These are phyloP conservation scores for Fusarium liriodendri DNA, from an alignment of 2,329 filamentous ascomycete genomes.

Conservation along the genomic window DNA sequence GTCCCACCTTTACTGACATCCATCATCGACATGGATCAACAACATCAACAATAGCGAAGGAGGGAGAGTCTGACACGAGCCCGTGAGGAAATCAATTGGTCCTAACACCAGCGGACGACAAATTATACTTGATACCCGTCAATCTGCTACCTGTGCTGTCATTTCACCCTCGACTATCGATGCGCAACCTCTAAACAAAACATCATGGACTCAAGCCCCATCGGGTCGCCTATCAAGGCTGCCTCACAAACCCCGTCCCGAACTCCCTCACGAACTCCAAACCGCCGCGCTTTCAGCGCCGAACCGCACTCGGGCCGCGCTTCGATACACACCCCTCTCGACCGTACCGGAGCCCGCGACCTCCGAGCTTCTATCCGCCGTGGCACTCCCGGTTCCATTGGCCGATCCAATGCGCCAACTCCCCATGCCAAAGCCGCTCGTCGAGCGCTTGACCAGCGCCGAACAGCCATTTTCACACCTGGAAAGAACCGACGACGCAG, in stretches of 20 bases:
- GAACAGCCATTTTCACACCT: constrained; percentile 70
- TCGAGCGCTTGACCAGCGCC: constrained; percentile 67
- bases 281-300: constrained; percentile 42
- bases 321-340: constrained; percentile 57
- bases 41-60: constrained; percentile 20
- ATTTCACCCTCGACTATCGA: not conserved
- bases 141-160: not conserved
- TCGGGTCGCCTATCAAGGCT: constrained; percentile 23
- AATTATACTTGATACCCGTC: not conserved
- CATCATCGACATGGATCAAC: constrained; percentile 34
- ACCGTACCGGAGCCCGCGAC: constrained; percentile 50
- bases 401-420: constrained; percentile 60
- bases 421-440: constrained; percentile 72
- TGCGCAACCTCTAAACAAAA: constrained; percentile 23
- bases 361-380: constrained; percentile 53
- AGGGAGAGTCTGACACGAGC: not conserved
- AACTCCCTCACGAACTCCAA: constrained; percentile 44
- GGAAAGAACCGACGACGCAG: constrained; percentile 69
- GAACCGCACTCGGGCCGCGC: constrained; percentile 55
- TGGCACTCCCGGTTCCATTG: constrained; percentile 59
- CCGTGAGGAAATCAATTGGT: not conserved
- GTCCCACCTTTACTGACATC: constrained; percentile 24
- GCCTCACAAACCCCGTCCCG: constrained; percentile 21
- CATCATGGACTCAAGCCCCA: constrained; percentile 30
- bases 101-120: not conserved